phyloP scores from a whole-genome alignment of 177 flowering plant genomes.

The Vitis hybrid region DNA sequence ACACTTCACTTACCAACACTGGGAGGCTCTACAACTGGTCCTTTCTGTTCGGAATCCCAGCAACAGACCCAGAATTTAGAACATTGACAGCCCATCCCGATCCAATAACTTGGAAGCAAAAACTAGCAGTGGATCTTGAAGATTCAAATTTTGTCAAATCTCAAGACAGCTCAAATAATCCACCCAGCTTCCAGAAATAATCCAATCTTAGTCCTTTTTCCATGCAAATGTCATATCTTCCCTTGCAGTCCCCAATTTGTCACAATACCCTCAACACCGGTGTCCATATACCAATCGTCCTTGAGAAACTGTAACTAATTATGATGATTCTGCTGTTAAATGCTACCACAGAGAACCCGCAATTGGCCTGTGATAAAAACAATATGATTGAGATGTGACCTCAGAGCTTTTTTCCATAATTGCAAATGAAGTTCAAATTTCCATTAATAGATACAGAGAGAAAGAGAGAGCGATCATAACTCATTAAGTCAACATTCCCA shows the following conservation, averaged over 20 bases:
- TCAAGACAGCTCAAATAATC: background rate
- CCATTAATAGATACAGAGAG: too few relatives aligned
- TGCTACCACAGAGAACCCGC: background rate
- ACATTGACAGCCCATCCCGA: conserved; percentile 62
- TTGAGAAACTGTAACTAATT: background rate
- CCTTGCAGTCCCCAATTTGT: background rate
- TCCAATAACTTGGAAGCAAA: conserved; percentile 9
- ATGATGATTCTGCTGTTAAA: background rate
- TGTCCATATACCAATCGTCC: background rate
- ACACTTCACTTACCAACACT: conserved; percentile 42
- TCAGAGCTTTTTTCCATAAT: too few relatives aligned
- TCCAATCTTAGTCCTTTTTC: background rate
- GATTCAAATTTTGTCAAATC: conserved; percentile 10
- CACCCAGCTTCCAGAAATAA: conserved; percentile 7
- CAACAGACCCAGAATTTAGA: conserved; percentile 53
- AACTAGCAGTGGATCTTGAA: background rate
- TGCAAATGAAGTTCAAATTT: too few relatives aligned
- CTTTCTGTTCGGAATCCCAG: conserved; percentile 38
- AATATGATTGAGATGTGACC: background rate
- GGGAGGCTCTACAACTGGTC: conserved; percentile 40
- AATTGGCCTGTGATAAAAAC: conserved; percentile 2
- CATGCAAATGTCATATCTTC: background rate
- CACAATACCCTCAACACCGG: background rate
- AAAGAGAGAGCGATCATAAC: too few relatives aligned
- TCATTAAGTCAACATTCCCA: background rate